Evolutionary conservation across 441 rosid species (phyloP), one percentile per base, ranked within the genome.

Genomic region (Eugenia klotzschiana): DNA sequence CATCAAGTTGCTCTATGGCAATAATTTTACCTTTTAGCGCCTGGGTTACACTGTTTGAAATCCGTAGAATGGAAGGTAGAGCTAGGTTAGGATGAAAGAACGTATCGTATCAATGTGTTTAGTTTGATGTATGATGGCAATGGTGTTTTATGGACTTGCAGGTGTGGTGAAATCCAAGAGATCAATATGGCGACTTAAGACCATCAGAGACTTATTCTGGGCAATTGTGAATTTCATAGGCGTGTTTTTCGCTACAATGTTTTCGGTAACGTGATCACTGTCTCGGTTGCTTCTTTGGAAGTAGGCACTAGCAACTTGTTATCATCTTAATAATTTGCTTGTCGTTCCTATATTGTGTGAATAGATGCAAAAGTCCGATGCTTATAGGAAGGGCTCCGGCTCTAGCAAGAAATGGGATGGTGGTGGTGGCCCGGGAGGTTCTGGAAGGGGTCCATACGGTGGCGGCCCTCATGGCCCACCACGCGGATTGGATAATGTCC

Each of bases 391-490:
- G 86, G 95, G 96, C 77, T 88, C 91, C 57, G 90, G 91, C 80
- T 86, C 95, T 85, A 83, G 91, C 89, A 94, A 94, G 93, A 94
- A 94, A 87, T 96, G 98, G 96, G 98, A 90, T 86, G 98, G 95
- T 51, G 87, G 87, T 0, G 87, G 85, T 40, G 97, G 98, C 41
- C 91, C 93, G 1, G 96, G 98, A 50, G 98, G 98, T 23, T 92
- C 92, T 40, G 98, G 98, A n/a, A 91, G 95, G 83, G 96, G 96
- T 77, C 95, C 94, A 0, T 90, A 90, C 6, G 93, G 95, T 6
- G 92, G 93, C 1, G 91, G 90, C 11, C 90, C 94, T 3, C 91
- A 92, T 10, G 92, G 93, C 46, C 94, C 94, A 14, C 92, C 94
- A 37, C 95, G 94, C 40, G 98, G 96, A 22, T 87, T 94, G 11